phyloP scores from a whole-genome alignment of 192 early-diverging fungal species.

The Gamsiella multidivaricata region DNA sequence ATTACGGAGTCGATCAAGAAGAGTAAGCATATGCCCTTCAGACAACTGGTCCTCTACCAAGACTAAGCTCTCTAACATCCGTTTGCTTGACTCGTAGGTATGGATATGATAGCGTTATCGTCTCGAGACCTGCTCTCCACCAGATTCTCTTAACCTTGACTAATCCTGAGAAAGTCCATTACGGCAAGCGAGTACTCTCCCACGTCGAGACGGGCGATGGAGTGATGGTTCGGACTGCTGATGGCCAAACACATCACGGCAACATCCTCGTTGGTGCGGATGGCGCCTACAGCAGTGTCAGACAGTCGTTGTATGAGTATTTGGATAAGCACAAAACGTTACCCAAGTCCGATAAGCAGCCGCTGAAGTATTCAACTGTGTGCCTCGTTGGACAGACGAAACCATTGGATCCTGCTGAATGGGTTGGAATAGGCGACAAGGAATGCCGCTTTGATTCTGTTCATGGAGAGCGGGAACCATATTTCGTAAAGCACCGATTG shows the following conservation, averaged over 20 bases:
- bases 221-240: not conserved
- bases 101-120: not conserved
- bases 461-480: too few relatives aligned
- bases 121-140: constrained; percentile 6
- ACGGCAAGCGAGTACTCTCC: not conserved
- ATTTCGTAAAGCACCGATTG: too few relatives aligned
- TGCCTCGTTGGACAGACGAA: too few relatives aligned
- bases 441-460: too few relatives aligned
- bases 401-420: too few relatives aligned
- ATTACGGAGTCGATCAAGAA: not conserved
- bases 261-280: constrained; percentile 11
- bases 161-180: not conserved
- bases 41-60: too few relatives aligned
- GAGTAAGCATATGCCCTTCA: too few relatives aligned
- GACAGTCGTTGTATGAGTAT: constrained; percentile 3
- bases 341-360: not conserved
- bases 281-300: constrained; percentile 7
- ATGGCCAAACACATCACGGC: not conserved
- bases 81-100: not conserved
- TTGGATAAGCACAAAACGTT: not conserved
- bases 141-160: not conserved
- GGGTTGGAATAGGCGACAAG: too few relatives aligned
- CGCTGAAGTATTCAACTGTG: not conserved
- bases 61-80: too few relatives aligned
- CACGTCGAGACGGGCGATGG: not conserved